A percentile compares a stretch with the other conserved stretches of the same genome.
Conservation (phyloP, 768 basidiomycete genomes). For the Cyathus striatus region DNA sequence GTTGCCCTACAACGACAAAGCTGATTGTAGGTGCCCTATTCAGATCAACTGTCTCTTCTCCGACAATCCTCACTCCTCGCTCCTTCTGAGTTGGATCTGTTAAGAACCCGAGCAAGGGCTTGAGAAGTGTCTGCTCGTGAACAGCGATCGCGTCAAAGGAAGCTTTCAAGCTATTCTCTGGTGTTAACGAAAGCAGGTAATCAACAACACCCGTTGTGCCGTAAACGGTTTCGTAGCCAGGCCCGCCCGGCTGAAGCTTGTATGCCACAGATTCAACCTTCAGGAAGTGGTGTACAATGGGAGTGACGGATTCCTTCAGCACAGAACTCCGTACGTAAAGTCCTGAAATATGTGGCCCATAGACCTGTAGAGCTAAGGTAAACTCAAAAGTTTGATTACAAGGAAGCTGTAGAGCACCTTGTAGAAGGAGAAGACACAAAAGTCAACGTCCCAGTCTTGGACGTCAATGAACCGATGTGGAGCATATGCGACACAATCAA, state of each 20-base stretch:
- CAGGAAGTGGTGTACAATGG: constrained; percentile 72
- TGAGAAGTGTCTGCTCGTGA: constrained; percentile 59
- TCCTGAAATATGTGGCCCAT: constrained; percentile 67
- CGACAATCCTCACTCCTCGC: constrained; percentile 65
- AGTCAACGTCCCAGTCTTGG: constrained; percentile 74
- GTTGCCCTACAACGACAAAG: constrained; percentile 63
- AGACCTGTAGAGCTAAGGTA: constrained; percentile 40
- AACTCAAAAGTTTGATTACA: neutral
- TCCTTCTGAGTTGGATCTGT: constrained; percentile 39
- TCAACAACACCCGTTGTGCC: constrained; percentile 52
- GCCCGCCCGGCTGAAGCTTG: constrained; percentile 72
- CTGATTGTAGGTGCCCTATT: constrained; percentile 62
- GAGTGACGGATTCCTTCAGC: constrained; percentile 46
- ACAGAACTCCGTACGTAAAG: constrained; percentile 52
- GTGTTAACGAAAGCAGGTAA: constrained; percentile 60
- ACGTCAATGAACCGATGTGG: constrained; percentile 72
- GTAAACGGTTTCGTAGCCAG: constrained; percentile 70
- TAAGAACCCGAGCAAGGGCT: constrained; percentile 50
- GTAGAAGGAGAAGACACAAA: constrained; percentile 67
- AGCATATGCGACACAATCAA: constrained; percentile 79
- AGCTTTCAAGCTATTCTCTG: constrained; percentile 37
- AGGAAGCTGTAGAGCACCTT: constrained; percentile 42
- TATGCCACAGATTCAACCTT: constrained; percentile 35
- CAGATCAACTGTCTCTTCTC: constrained; percentile 40
- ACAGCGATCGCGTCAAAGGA: constrained; percentile 52